Evolutionary conservation across 2,329 filamentous ascomycete genomes (phyloP).

Genomic region (Leptosphaerulina australis): DNA sequence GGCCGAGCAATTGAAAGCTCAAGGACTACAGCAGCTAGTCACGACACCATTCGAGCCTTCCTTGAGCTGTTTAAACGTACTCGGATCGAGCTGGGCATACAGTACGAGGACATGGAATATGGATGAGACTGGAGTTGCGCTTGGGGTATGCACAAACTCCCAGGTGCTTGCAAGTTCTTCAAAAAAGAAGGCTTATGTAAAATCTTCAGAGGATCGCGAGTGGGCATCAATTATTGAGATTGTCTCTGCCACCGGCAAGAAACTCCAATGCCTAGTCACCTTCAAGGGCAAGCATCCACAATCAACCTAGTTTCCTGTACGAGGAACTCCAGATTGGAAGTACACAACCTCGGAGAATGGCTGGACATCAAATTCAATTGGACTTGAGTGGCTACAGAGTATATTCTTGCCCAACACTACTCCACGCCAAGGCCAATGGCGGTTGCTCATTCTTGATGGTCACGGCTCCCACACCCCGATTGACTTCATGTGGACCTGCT

Average conservation of each 20-base stretch:
- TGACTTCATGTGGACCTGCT: slow-evolving; percentile 5
- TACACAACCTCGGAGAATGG: slow-evolving; percentile 21
- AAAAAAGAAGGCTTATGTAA: slow-evolving; percentile 25
- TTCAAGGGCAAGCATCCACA: slow-evolving; percentile 28
- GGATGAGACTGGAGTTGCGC: slow-evolving; percentile 15
- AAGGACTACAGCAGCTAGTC: slow-evolving; percentile 13
- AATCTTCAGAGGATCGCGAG: slow-evolving; percentile 25
- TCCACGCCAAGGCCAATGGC: no score
- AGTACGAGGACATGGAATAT: slow-evolving; percentile 21
- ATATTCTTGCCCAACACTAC: no score
- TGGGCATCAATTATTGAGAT: slow-evolving; percentile 27
- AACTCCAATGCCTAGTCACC: slow-evolving; percentile 17
- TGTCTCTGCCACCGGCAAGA: slow-evolving; percentile 11
- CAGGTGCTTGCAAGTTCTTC: slow-evolving; percentile 11
- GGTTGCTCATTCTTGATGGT: slow-evolving; percentile 17
- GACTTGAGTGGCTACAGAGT: slow-evolving; percentile 8
- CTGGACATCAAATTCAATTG: slow-evolving; percentile 19
- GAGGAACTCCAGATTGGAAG: slow-evolving; percentile 15
- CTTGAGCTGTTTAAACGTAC: no score
- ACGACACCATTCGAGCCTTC: slow-evolving; percentile 14
- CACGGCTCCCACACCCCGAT: slow-evolving; percentile 5
- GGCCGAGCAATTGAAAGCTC: slow-evolving; percentile 17
- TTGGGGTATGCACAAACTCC: slow-evolving; percentile 22
- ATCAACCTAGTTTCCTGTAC: slow-evolving; percentile 22
- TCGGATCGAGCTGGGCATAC: slow-evolving; percentile 11